A percentile compares a stretch with the other conserved stretches of the same genome.
Evolutionary conservation across 202 grass and related monocot genomes (phyloP).

Genomic region (Alloteropsis angusta): DNA sequence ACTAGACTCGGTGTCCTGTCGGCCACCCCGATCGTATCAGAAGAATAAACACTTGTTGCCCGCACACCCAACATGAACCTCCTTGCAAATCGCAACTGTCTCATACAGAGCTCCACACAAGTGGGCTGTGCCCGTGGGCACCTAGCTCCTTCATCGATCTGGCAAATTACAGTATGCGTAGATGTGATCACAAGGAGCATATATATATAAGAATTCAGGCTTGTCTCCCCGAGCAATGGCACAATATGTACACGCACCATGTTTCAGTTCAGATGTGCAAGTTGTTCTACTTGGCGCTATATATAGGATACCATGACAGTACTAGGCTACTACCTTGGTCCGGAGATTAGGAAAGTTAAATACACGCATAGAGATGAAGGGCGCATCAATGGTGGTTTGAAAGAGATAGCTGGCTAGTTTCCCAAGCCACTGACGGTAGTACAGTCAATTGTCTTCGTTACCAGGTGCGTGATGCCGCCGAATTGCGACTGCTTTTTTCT

Average conservation of each 20-base stretch:
- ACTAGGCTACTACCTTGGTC: background rate
- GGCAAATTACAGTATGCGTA: background rate
- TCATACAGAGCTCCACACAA: background rate
- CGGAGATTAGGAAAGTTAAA: background rate
- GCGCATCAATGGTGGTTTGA: background rate
- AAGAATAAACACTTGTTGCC: background rate
- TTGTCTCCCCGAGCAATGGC: constrained; percentile 2
- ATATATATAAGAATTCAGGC: background rate
- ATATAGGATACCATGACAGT: background rate
- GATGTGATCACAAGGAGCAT: background rate
- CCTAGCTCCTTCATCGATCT: background rate
- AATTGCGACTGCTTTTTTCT: background rate
- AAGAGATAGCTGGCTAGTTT: too few species aligned
- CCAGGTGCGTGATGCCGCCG: background rate
- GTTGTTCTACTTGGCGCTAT: background rate
- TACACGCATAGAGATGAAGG: background rate
- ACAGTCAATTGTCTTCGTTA: background rate
- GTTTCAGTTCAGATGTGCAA: background rate
- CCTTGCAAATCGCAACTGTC: background rate
- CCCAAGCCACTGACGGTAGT: background rate
- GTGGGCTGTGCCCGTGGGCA: background rate
- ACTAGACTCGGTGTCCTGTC: constrained; percentile 20
- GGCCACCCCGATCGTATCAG: constrained; percentile 17
- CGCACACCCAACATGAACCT: background rate
- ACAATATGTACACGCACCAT: background rate